Percentiles rank a stretch among this genome's conserved stretches.
These are phyloP conservation scores for Phaeophleospora eucalypticola DNA, from an alignment of 2,329 filamentous ascomycete species.

Conservation along the genomic window DNA sequence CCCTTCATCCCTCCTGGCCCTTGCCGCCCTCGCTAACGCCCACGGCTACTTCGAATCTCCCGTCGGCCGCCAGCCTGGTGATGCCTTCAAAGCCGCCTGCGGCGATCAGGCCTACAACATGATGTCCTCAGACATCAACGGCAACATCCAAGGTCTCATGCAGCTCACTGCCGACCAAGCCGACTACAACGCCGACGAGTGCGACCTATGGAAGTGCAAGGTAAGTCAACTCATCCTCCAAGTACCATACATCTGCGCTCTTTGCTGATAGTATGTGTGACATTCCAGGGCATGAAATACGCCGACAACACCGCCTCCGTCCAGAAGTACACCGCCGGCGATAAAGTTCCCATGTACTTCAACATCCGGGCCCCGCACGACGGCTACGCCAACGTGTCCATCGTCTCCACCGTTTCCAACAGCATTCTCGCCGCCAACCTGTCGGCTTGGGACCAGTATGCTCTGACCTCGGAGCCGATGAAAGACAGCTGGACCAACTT, in stretches of 20 bases:
- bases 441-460: slow-evolving; percentile 55
- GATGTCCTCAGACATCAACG: slow-evolving; percentile 51
- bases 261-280: not conserved
- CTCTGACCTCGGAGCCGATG: slow-evolving; percentile 43
- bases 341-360: slow-evolving; percentile 45
- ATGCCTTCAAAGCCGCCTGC: slow-evolving; percentile 50
- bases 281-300: slow-evolving; percentile 54
- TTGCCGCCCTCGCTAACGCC: slow-evolving; percentile 46
- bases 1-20: slow-evolving; percentile 40
- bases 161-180: slow-evolving; percentile 40
- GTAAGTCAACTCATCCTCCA: slow-evolving; percentile 35
- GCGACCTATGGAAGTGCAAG: slow-evolving; percentile 38
- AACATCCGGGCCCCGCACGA: slow-evolving; percentile 52
- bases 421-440: slow-evolving; percentile 50
- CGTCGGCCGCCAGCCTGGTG: slow-evolving; percentile 47
- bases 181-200: slow-evolving; percentile 24
- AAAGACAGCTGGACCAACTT: slow-evolving; percentile 47
- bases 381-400: slow-evolving; percentile 55
- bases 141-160: slow-evolving; percentile 55
- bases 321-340: slow-evolving; percentile 49
- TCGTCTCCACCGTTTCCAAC: slow-evolving; percentile 53
- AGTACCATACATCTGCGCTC: not conserved
- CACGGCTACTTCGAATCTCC: slow-evolving; percentile 53
- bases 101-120: slow-evolving; percentile 53
- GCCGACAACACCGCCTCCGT: slow-evolving; percentile 53